Conservation (phyloP, 306 rosid species). For the Hippophae tibetana region DNA sequence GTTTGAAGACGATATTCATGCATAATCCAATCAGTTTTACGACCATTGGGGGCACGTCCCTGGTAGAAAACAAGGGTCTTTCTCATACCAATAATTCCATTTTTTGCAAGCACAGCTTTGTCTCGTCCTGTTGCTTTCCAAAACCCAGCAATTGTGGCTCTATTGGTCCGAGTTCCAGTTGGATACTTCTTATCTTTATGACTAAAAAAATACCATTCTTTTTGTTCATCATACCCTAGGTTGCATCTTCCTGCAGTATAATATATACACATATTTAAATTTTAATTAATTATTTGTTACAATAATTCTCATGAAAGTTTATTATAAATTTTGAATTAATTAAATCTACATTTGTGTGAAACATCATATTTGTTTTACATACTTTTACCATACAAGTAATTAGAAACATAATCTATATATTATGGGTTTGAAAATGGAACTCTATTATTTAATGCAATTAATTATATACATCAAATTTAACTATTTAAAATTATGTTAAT, state of each 20-base stretch:
- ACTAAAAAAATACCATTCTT: constrained; percentile 91
- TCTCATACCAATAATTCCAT: constrained; percentile 78
- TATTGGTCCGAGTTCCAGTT: constrained; percentile 74
- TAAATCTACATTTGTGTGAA: too few relatives aligned
- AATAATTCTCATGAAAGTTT: too few relatives aligned
- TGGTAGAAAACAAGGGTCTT: constrained; percentile 85
- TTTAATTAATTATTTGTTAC: too few relatives aligned
- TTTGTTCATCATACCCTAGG: constrained; percentile 61
- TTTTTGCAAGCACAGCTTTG: constrained; percentile 70
- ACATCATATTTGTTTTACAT: too few relatives aligned
- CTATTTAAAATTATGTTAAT: too few relatives aligned
- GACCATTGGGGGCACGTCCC: constrained; percentile 89
- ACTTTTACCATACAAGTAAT: too few relatives aligned
- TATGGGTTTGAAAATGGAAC: too few relatives aligned
- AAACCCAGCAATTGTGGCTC: constrained; percentile 86
- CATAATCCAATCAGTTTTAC: constrained; percentile 88
- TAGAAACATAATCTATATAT: too few relatives aligned
- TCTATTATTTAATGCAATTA: too few relatives aligned
- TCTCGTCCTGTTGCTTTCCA: constrained; percentile 98
- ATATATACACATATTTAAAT: not conserved
- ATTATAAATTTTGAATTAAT: too few relatives aligned
- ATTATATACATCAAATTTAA: too few relatives aligned
- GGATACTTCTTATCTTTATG: constrained; percentile 94
- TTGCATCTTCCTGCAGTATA: constrained; percentile 51
- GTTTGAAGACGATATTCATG: constrained; percentile 86